These are phyloP conservation scores for Canna indica DNA, from an alignment of 176 grass and related monocot genomes.

Conservation along the genomic window DNA sequence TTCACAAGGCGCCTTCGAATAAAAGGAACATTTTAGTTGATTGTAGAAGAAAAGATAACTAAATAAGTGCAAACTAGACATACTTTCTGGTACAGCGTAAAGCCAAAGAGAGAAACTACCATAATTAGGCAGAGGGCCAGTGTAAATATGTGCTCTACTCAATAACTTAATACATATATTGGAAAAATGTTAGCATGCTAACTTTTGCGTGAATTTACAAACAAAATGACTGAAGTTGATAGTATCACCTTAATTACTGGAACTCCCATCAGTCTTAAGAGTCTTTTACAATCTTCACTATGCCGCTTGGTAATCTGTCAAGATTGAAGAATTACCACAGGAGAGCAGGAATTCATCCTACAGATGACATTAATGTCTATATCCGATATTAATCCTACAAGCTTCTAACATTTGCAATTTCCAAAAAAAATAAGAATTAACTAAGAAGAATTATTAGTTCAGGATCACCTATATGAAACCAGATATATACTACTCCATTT, in stretches of 20 bases:
- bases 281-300: constrained; percentile 70
- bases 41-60: neutral
- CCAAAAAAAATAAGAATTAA: neutral
- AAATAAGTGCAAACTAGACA: neutral
- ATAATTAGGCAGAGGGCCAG: neutral
- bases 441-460: neutral
- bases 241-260: constrained; percentile 63
- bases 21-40: constrained; percentile 1
- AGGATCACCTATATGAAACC: neutral
- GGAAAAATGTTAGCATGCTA: neutral
- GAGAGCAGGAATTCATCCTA: neutral
- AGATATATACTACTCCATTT: neutral
- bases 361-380: constrained; percentile 1
- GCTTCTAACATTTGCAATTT: neutral
- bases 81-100: neutral
- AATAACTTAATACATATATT: neutral
- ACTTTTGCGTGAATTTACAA: neutral
- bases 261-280: constrained; percentile 82
- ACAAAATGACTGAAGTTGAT: constrained; percentile 12
- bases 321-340: constrained; percentile 4
- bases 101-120: neutral
- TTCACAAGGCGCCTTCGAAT: constrained; percentile 65
- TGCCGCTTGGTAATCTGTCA: constrained; percentile 56
- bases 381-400: neutral
- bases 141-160: neutral